Evolutionary conservation across 2,329 filamentous ascomycete species (phyloP), one percentile per base, ranked within the genome.

Genomic region (Penicillium concentricum): DNA sequence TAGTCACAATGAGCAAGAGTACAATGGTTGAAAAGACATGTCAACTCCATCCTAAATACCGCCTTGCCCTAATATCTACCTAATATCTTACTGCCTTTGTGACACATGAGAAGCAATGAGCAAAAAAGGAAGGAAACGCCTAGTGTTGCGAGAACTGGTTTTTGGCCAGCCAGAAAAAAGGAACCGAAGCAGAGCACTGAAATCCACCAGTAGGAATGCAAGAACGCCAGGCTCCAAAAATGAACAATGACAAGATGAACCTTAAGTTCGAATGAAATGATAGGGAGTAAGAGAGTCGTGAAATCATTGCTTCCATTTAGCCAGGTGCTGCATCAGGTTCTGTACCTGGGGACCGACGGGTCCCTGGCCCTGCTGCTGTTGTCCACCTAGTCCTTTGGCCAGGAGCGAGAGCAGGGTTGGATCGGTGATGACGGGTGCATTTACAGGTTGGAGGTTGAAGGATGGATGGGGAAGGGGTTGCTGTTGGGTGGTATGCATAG

Each of bases 241-340:
- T 61, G 61, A 62, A 47, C n/a, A 54, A 41, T 20, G 37, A 46
- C 53, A 55, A 56, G 56, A 64, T 59, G 57, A 61, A 58, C 64
- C 35, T 52, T 46, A 46, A 35, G 54, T 56, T 52, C 54, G 10
- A 46, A 52, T 52, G 44, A 49, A 43, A 47, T 53, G 49, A 46
- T 50, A 44, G 49, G 22, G 22, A 46, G 54, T 43, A 62, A 46
- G 48, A 60, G 48, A 63, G 41, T 65, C 61, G 49, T 67, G 45
- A 62, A 62, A 60, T 75, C 70, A 79, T 69, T 76, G 75, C 66
- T 76, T 78, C 73, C 76, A 79, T 66, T 77, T 77, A 37, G 74
- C 69, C 56, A 80, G 60, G 54, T 80, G 78, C 54, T 78, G 75
- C 71, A 80, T 76, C 47, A 81, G 74, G 56, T 78, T 78, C 61